These are phyloP conservation scores for Bathelium albidoporum DNA, from an alignment of 495 filamentous ascomycete genomes.

Conservation along the genomic window DNA sequence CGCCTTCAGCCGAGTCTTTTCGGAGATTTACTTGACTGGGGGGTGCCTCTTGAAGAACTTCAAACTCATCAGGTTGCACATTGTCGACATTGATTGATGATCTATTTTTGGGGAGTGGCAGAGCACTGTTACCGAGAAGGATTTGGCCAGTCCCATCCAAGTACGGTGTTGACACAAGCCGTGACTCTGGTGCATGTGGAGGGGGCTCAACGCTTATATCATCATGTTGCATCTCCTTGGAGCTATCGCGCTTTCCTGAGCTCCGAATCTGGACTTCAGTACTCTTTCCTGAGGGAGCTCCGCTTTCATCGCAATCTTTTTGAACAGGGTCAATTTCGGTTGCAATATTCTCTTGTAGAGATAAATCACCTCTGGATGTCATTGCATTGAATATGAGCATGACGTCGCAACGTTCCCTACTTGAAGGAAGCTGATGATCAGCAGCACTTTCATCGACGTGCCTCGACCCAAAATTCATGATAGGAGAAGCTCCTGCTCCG, in stretches of 20 bases:
- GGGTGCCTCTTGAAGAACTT: constrained; percentile 6
- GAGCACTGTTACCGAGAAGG: neutral
- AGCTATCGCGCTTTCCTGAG: neutral
- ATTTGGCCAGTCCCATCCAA: too few relatives aligned
- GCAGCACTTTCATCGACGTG: neutral
- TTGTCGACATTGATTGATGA: neutral
- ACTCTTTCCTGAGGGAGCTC: neutral
- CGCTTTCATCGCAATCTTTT: neutral
- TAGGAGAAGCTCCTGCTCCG: neutral
- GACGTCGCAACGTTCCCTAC: neutral
- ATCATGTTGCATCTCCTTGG: neutral
- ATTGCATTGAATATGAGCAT: too few relatives aligned
- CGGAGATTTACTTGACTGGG: neutral
- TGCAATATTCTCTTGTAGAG: neutral
- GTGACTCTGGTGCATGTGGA: neutral
- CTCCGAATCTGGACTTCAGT: neutral
- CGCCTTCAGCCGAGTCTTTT: neutral
- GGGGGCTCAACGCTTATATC: neutral
- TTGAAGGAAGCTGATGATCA: neutral
- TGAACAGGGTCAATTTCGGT: neutral
- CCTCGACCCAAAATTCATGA: neutral
- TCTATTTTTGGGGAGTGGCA: neutral
- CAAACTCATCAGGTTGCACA: constrained; percentile 1
- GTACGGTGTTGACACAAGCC: too few relatives aligned
- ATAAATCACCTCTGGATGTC: neutral